phyloP scores from a whole-genome alignment of 2,329 filamentous ascomycete genomes.

The Colletotrichum trifolii region DNA sequence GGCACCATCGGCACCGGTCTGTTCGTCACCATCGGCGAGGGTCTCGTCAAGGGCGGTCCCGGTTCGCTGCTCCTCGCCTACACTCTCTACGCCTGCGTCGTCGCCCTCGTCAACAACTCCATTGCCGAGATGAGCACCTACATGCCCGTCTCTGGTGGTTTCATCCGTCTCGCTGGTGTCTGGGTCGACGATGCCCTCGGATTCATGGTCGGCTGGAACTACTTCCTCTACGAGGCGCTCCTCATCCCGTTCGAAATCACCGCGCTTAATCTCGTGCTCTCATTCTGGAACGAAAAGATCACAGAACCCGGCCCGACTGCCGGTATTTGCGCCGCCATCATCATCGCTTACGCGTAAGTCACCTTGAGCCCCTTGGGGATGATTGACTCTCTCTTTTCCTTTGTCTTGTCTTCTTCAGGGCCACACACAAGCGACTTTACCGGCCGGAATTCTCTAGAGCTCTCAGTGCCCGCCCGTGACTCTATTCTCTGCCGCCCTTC shows the following conservation, averaged over 20 bases:
- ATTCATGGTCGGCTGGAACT: slow-evolving; percentile 68
- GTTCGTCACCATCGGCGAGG: slow-evolving; percentile 59
- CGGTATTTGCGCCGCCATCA: slow-evolving; percentile 39
- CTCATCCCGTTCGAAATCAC: slow-evolving; percentile 50
- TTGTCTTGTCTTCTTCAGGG: not conserved
- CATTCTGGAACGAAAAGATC: slow-evolving; percentile 40
- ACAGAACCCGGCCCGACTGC: slow-evolving; percentile 36
- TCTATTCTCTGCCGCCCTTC: no score
- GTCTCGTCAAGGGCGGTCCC: slow-evolving; percentile 39
- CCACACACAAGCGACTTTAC: slow-evolving; percentile 19
- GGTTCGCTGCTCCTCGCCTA: slow-evolving; percentile 33
- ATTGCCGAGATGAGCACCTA: slow-evolving; percentile 49
- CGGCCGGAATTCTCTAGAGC: slow-evolving; percentile 16
- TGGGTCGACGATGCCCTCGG: slow-evolving; percentile 67
- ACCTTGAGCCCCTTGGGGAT: not conserved
- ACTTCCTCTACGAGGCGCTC: slow-evolving; percentile 64
- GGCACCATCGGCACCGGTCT: slow-evolving; percentile 61
- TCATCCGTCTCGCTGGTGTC: slow-evolving; percentile 38
- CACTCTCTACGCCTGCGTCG: slow-evolving; percentile 38
- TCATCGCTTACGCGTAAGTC: slow-evolving; percentile 36
- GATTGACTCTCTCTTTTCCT: slow-evolving; percentile 19
- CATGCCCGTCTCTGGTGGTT: slow-evolving; percentile 36
- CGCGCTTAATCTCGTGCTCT: slow-evolving; percentile 39
- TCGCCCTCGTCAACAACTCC: slow-evolving; percentile 55
- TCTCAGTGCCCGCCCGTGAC: slow-evolving; percentile 27